Percentiles rank a stretch among this genome's conserved stretches.
Evolutionary conservation across 345 rosid genomes (phyloP).

Genomic region (Eucalyptus tenuipes): DNA sequence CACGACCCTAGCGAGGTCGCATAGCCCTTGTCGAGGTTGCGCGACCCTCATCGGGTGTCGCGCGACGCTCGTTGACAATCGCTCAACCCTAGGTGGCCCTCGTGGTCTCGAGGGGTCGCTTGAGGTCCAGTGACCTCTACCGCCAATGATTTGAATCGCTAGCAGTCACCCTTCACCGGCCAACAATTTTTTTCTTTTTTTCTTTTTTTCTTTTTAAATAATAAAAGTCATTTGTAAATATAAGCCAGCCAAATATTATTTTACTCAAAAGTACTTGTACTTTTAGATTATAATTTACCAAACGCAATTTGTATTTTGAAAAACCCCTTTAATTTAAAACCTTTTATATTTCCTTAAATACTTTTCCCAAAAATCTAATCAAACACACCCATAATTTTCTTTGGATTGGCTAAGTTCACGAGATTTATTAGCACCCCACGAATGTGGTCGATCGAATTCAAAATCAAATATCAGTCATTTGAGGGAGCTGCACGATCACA

Average conservation of each 20-base stretch:
- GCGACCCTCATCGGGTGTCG: too few species aligned
- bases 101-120: fast-evolving
- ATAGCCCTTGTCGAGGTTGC: fast-evolving
- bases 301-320: too few species aligned
- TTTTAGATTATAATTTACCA: too few species aligned
- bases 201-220: too few species aligned
- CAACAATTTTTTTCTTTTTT: too few species aligned
- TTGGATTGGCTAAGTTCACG: background rate
- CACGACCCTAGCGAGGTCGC: too few species aligned
- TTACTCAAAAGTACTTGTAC: fast-evolving
- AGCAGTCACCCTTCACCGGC: fast-evolving
- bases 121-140: too few species aligned
- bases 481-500: background rate
- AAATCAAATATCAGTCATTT: background rate
- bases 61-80: fast-evolving
- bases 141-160: fast-evolving
- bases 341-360: fast-evolving
- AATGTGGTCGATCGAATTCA: background rate
- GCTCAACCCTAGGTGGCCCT: fast-evolving
- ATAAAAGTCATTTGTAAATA: too few species aligned
- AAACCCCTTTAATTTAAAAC: fast-evolving
- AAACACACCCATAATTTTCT: background rate
- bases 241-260: too few species aligned
- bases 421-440: background rate
- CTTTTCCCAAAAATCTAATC: too few species aligned